These are phyloP conservation scores for Oryza rufipogon DNA, from an alignment of 176 grass and related monocot species.

Conservation along the genomic window DNA sequence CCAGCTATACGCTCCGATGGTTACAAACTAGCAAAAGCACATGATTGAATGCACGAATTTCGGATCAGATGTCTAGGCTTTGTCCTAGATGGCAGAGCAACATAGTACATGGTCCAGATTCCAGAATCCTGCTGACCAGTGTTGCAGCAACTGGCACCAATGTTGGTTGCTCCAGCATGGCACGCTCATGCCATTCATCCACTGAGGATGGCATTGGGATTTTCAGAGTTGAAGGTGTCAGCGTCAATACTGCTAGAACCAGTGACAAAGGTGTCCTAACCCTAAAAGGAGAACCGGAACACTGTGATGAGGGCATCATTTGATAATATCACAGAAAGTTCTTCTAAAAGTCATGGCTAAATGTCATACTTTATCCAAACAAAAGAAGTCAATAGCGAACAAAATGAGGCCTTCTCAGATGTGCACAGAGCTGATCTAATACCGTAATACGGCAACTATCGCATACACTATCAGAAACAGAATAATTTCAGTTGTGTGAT, in stretches of 20 bases:
- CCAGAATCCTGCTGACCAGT: neutral
- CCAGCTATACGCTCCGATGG: neutral
- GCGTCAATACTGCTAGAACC: neutral
- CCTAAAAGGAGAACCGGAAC: neutral
- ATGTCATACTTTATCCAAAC: neutral
- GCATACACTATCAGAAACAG: neutral
- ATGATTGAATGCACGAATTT: conserved; percentile 1
- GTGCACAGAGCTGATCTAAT: neutral
- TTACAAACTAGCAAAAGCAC: neutral
- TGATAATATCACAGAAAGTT: neutral
- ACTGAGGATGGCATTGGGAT: neutral
- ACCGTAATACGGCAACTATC: neutral
- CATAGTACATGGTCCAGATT: neutral
- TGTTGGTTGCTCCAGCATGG: neutral
- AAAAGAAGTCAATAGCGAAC: neutral
- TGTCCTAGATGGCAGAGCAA: conserved; percentile 5
- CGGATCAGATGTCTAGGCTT: conserved; percentile 2
- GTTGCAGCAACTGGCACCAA: neutral
- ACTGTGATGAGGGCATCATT: neutral
- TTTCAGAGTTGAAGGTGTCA: neutral
- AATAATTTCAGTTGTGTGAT: neutral
- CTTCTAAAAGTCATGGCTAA: neutral
- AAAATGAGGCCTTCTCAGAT: neutral
- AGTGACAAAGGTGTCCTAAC: neutral
- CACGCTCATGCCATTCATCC: neutral